Percentiles rank a stretch among this genome's conserved stretches.
These are phyloP conservation scores for Coemansia sp. DNA, from an alignment of 192 early-diverging fungal species.

Conservation along the genomic window DNA sequence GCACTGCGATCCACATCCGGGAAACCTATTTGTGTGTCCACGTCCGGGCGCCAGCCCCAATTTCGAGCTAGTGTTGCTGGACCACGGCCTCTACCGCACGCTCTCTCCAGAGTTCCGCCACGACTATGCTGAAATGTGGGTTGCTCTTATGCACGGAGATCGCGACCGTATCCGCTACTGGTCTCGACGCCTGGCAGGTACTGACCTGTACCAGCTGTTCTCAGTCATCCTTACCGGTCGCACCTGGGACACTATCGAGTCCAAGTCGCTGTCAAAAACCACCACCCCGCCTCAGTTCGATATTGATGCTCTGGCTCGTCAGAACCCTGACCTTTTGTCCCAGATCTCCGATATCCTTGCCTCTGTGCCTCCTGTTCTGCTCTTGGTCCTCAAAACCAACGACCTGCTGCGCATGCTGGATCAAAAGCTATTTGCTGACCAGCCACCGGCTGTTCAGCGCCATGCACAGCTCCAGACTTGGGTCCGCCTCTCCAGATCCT, in stretches of 20 bases:
- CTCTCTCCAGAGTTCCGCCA: constrained; percentile 63
- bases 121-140: constrained; percentile 89
- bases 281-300: constrained; percentile 47
- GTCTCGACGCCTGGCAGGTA: constrained; percentile 59
- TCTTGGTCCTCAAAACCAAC: constrained; percentile 88
- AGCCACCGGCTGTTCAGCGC: constrained; percentile 29
- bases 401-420: constrained; percentile 75
- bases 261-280: constrained; percentile 28
- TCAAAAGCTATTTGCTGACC: constrained; percentile 48
- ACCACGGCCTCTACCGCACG: constrained; percentile 86
- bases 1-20: constrained; percentile 94
- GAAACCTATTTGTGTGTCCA: constrained; percentile 74
- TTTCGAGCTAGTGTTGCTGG: constrained; percentile 82
- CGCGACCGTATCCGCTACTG: constrained; percentile 64
- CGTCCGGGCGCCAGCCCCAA: constrained; percentile 49
- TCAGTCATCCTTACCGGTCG: constrained; percentile 85
- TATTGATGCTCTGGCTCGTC: constrained; percentile 49
- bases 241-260: constrained; percentile 66
- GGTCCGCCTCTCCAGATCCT: constrained; percentile 40
- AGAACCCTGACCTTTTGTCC: constrained; percentile 57
- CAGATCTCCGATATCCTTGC: constrained; percentile 77
- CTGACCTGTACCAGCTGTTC: constrained; percentile 79
- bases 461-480: constrained; percentile 40
- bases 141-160: constrained; percentile 70
- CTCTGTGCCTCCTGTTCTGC: constrained; percentile 76